phyloP scores from a whole-genome alignment of 2,329 filamentous ascomycete species.

The Orbilia oligospora region DNA sequence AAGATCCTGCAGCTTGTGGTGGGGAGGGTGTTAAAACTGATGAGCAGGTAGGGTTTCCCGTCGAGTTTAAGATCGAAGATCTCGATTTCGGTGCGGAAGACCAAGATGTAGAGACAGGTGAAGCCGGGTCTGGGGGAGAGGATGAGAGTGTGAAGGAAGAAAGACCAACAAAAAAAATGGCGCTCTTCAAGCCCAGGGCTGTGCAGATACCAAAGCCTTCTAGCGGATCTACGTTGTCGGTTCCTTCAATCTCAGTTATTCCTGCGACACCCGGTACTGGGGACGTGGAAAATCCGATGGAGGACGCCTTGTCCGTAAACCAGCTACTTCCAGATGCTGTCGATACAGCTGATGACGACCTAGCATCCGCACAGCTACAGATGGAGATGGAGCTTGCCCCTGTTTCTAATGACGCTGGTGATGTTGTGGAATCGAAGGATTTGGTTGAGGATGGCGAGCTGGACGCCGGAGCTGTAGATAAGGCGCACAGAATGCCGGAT shows the following conservation, averaged over 20 bases:
- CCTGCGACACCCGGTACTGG: constrained; percentile 36
- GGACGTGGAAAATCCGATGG: constrained; percentile 25
- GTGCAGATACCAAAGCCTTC: constrained; percentile 24
- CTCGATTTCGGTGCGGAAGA: constrained; percentile 41
- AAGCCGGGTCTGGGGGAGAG: constrained; percentile 18
- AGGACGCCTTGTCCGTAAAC: neutral
- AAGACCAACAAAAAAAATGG: constrained; percentile 39
- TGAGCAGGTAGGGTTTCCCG: constrained; percentile 18
- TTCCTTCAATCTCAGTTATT: constrained; percentile 40
- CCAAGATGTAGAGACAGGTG: neutral
- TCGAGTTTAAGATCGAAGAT: constrained; percentile 25
- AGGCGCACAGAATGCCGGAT: constrained; percentile 36
- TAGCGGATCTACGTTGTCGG: neutral
- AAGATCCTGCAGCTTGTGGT: constrained; percentile 3
- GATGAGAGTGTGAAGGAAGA: constrained; percentile 24
- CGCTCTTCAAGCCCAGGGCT: constrained; percentile 44
- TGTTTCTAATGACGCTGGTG: neutral
- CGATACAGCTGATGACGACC: constrained; percentile 2
- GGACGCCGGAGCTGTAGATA: neutral
- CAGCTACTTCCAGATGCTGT: constrained; percentile 16
- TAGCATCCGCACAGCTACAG: constrained; percentile 35
- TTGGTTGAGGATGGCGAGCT: neutral
- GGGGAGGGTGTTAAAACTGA: constrained; percentile 37
- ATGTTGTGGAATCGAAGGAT: neutral
- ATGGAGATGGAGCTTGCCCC: constrained; percentile 19